Evolutionary conservation across 345 rosid species (phyloP).

Genomic region (Leavenworthia alabamica): DNA sequence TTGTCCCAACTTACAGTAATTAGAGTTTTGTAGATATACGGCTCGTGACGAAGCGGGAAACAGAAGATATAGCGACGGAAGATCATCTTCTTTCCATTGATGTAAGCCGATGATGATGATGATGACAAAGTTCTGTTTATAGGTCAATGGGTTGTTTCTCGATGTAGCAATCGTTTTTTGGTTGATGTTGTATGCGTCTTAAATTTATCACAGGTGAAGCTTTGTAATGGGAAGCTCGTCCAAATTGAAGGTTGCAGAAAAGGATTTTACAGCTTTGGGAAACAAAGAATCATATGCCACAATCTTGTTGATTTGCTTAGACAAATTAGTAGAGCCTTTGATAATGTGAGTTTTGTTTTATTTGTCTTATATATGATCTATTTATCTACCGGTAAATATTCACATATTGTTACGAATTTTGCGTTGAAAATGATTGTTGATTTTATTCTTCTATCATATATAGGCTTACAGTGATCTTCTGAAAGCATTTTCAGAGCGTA

Average conservation of each 20-base stretch:
- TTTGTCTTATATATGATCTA: background rate
- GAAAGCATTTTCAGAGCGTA: slow-evolving; percentile 84
- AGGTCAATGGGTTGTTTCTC: background rate
- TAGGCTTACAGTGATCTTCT: slow-evolving; percentile 86
- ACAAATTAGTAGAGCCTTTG: slow-evolving; percentile 87
- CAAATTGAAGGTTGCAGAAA: slow-evolving; percentile 73
- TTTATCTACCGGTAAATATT: background rate
- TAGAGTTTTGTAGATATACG: slow-evolving; percentile 47
- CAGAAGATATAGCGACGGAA: slow-evolving; percentile 50
- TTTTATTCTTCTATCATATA: slow-evolving; percentile 10
- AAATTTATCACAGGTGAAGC: slow-evolving; percentile 57
- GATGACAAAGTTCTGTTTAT: background rate
- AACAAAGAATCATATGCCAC: slow-evolving; percentile 69
- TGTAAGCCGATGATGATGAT: slow-evolving; percentile 35
- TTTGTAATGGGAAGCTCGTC: slow-evolving; percentile 87
- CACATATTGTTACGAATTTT: background rate
- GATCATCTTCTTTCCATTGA: slow-evolving; percentile 88
- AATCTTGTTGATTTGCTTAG: slow-evolving; percentile 88
- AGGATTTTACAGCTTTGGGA: slow-evolving; percentile 76
- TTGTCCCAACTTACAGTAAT: slow-evolving; percentile 15
- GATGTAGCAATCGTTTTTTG: background rate
- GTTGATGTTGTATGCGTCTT: slow-evolving; percentile 1
- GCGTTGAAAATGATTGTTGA: background rate
- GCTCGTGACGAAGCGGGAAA: slow-evolving; percentile 45
- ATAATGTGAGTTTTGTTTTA: slow-evolving; percentile 45